Evolutionary conservation across 352 stramenopile genomes (phyloP), one percentile per base, ranked within the genome.

Genomic region (Plasmopara viticola): DNA sequence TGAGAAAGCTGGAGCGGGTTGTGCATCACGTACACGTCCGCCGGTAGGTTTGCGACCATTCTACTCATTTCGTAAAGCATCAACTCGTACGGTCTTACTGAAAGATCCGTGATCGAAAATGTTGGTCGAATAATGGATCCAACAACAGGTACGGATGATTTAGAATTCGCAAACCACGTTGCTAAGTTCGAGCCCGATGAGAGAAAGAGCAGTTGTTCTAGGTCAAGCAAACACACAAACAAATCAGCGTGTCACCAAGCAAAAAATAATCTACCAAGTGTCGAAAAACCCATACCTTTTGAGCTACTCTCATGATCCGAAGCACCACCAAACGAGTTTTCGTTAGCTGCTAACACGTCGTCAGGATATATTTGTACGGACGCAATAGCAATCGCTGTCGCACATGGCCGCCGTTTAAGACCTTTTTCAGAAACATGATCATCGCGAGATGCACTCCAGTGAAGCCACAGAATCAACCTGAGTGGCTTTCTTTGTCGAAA

Each of bases 1-100:
- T 79, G 58, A 25, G 28, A 20, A 6, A 15, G 33, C 20, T 67
- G 54, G 34, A 84, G 56, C 1, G 70, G 73, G 20, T 80, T 70
- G 14, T 49, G 51, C 66, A 79, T 79, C 25, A 42, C 59, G 53
- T 68, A 74, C 10, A 82, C 66, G 37, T 84, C 73, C 15, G 42
- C 30, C 8, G 73, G 70, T 7, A 82, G 48, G 15, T 12, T 58
- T 25, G 43, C 45, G 15, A 71, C 25, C 17, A 76, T 53, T n/a
- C 34, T 53, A 15, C 68, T 71, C 46, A 70, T 17, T 31, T 68
- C 48, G 8, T 71, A 69, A 34, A 62, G 33, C 31, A 67, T 48
- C 15, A 58, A 35, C 30, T 72, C 64, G 7, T 18, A 48, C 9
- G 61, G 52, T n/a, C 43, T 55, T 17, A 53, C 44, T 6, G 52